Evolutionary conservation across 306 rosid species (phyloP).

Genomic region (Prunus campanulata): DNA sequence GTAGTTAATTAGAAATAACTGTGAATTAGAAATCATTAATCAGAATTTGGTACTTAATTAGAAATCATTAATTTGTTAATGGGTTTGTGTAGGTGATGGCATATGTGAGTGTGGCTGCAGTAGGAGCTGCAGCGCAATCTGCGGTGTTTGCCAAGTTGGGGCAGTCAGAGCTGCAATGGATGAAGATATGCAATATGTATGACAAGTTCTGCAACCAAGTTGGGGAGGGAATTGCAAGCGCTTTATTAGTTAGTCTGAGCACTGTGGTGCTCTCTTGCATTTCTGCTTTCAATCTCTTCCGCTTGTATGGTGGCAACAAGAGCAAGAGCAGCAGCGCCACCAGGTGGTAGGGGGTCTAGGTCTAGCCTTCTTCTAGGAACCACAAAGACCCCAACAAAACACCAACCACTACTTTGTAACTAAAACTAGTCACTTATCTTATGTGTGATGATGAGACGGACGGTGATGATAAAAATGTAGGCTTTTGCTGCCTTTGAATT

Average conservation of each 20-base stretch:
- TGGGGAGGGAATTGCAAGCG: conserved; percentile 72
- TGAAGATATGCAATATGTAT: conserved; percentile 67
- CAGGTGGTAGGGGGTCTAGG: conserved; percentile 30
- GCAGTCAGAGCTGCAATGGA: conserved; percentile 82
- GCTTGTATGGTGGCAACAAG: conserved; percentile 64
- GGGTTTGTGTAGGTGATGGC: conserved; percentile 63
- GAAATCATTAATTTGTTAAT: background rate
- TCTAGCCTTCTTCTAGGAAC: background rate
- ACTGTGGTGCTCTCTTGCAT: conserved; percentile 63
- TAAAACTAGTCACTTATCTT: too few relatives aligned
- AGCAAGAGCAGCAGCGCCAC: conserved; percentile 28
- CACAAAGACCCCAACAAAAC: background rate
- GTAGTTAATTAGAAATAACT: too few relatives aligned
- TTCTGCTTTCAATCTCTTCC: conserved; percentile 86
- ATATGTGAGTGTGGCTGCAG: conserved; percentile 61
- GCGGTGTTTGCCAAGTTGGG: conserved; percentile 71
- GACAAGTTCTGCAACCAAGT: conserved; percentile 86
- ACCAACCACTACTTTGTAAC: background rate
- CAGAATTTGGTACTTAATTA: background rate
- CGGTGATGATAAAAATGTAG: too few relatives aligned
- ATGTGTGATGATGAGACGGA: too few relatives aligned
- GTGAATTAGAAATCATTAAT: background rate
- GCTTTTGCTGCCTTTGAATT: too few relatives aligned
- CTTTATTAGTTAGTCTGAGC: conserved; percentile 56
- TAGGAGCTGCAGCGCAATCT: conserved; percentile 61